Conservation (phyloP, 768 basidiomycete species). For the Panaeolus cyanescens region DNA sequence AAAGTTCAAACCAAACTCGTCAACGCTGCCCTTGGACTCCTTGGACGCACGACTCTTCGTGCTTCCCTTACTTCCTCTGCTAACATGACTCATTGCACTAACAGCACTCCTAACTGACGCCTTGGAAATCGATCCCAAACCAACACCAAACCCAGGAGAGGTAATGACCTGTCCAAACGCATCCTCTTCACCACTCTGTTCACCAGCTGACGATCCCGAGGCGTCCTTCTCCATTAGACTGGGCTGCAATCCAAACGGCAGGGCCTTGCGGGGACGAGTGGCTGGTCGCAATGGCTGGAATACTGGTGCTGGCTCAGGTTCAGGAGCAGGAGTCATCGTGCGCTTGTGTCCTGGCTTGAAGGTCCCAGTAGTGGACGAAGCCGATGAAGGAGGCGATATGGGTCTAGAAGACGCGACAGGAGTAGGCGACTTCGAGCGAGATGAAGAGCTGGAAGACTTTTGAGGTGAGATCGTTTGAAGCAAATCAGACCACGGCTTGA, state of each 20-base stretch:
- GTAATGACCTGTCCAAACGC: not conserved
- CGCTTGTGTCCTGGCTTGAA: conserved; percentile 50
- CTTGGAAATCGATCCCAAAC: not conserved
- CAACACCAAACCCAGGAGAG: not conserved
- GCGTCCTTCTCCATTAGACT: not conserved
- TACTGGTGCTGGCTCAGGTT: conserved; percentile 55
- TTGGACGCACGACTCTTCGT: not conserved
- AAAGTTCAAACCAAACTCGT: not conserved
- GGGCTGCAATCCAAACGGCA: not conserved
- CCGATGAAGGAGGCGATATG: not conserved
- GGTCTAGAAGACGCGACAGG: conserved; percentile 1
- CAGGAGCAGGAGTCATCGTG: conserved; percentile 58
- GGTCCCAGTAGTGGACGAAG: conserved; percentile 4
- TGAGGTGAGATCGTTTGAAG: conserved; percentile 27
- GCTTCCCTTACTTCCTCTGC: not conserved
- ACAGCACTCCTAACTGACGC: not conserved
- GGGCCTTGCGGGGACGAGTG: not conserved
- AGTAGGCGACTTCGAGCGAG: conserved; percentile 13
- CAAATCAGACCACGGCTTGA: conserved; percentile 62
- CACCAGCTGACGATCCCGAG: too few species aligned
- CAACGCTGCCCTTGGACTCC: not conserved
- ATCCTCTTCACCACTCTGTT: not conserved
- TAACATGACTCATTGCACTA: not conserved
- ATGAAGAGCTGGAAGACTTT: conserved; percentile 9
- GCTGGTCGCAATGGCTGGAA: conserved; percentile 53